phyloP scores from a whole-genome alignment of 495 filamentous ascomycete genomes.

The Tuber calosporum region DNA sequence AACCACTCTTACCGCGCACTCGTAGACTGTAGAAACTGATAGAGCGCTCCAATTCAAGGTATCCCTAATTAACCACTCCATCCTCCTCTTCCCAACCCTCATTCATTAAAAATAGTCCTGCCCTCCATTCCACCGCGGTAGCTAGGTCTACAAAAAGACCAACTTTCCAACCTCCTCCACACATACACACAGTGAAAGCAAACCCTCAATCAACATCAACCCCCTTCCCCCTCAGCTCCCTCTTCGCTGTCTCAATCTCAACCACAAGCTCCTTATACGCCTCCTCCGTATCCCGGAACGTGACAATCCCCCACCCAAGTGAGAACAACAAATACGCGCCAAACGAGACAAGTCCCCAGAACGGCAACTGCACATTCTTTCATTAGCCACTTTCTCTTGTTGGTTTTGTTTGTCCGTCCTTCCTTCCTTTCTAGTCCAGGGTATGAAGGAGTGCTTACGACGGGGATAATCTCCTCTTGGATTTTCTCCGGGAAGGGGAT shows the following conservation, averaged over 20 bases:
- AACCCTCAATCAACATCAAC: conserved; percentile 60
- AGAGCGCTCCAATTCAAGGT: not conserved
- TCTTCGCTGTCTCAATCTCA: conserved; percentile 64
- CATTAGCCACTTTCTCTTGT: conserved; percentile 3
- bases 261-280: conserved; percentile 78
- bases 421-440: not conserved
- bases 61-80: not conserved
- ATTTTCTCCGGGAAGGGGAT: conserved; percentile 71
- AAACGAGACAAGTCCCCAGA: conserved; percentile 86
- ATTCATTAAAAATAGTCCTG: not conserved
- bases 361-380: conserved; percentile 59
- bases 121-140: not conserved
- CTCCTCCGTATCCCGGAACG: conserved; percentile 91
- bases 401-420: not conserved
- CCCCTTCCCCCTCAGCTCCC: conserved; percentile 59
- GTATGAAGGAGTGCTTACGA: conserved; percentile 47
- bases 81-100: not conserved
- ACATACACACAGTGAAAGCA: not conserved
- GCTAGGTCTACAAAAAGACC: not conserved
- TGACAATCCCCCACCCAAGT: conserved; percentile 82
- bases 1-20: not conserved
- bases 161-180: not conserved
- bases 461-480: conserved; percentile 63
- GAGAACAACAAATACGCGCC: conserved; percentile 89
- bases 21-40: not conserved